Base-by-base conservation (phyloP, 139 green algal genomes). In the Chlorella sp. region DNA sequence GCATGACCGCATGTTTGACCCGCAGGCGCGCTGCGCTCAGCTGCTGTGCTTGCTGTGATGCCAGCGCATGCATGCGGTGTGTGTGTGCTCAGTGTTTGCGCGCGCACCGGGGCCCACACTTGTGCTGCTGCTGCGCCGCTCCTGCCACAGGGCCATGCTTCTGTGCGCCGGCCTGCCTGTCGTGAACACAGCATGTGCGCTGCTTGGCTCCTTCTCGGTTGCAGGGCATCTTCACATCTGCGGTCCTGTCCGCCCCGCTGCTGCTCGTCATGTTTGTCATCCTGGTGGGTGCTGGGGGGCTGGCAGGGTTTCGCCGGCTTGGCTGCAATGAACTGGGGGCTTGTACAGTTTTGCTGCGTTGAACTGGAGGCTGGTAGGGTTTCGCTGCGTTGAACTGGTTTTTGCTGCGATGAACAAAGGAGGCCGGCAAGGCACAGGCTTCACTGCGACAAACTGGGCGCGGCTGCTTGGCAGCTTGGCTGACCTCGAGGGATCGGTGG, bases 191-290 rank as follows among this genome's bases (percentile, higher is more conserved):
- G 56, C 56, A 24, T 65, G 56, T 68, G 24, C 60, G 30, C 9
- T 68, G 16, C 48, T 48, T 46, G 51, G 20, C 48, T 43, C 26
- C 24, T 24, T 44, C 73, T 13, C 40, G 41, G 3, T 13, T 84
- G 79, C 79, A 84, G 79, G 79, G 90, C 62, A 83, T 91, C 46
- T 94, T 94, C 54, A 82, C 81, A 1, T 89, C 89, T 13, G 87
- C 89, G 20, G 19, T 94, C 13, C 73, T 94, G 6, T 93, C 89
- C 3, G 89, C 79, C 0, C 90, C 90, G 0, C 84, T 94, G 13
- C 43, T 94, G 26, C 30, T 93, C 68, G 81, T 83, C 74, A 94
- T 93, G 89, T 85, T 93, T 32, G 69, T 91, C 17, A 83, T 92
- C 30, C 65, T 94, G 82, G 85, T 94, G 43, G 70, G 88, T 62